A percentile compares a stretch with the other conserved stretches of the same genome.
Evolutionary conservation across 306 rosid genomes (phyloP).

Genomic region (Fagus crenata): DNA sequence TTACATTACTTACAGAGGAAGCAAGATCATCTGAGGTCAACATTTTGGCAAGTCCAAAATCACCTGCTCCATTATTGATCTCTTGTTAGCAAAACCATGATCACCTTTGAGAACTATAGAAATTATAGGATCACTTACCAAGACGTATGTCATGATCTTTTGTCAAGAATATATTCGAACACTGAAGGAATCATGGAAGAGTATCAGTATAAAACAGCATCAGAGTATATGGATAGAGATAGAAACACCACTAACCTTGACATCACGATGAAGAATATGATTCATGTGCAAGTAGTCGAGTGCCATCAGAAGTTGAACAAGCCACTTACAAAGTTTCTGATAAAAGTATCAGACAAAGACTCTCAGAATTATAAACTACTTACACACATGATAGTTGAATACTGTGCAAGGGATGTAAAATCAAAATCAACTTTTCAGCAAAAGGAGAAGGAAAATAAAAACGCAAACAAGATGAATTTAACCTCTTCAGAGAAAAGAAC

Average conservation of each 20-base stretch:
- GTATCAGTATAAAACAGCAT: slow-evolving; percentile 38
- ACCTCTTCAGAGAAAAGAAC: slow-evolving; percentile 92
- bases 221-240: slow-evolving; percentile 17
- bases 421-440: slow-evolving; percentile 4
- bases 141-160: slow-evolving; percentile 93
- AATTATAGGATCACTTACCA: slow-evolving; percentile 55
- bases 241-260: slow-evolving; percentile 63
- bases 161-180: slow-evolving; percentile 97
- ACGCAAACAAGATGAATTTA: background rate
- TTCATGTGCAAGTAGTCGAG: slow-evolving; percentile 91
- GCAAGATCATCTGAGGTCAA: slow-evolving; percentile 98
- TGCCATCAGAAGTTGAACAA: slow-evolving; percentile 99
- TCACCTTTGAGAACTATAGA: slow-evolving; percentile 7
- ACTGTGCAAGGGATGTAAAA: background rate
- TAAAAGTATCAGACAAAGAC: slow-evolving; percentile 17
- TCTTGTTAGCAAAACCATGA: slow-evolving; percentile 33
- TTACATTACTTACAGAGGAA: slow-evolving; percentile 94
- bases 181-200: slow-evolving; percentile 52
- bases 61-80: slow-evolving; percentile 64
- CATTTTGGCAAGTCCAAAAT: slow-evolving; percentile 96
- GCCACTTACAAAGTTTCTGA: slow-evolving; percentile 97
- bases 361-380: slow-evolving; percentile 10
- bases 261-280: slow-evolving; percentile 98
- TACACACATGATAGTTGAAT: slow-evolving; percentile 17
- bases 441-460: background rate